Evolutionary conservation across 371 early-diverging fungal species (phyloP), one percentile per base, ranked within the genome.

Genomic region (Syncephalastrum monosporum): DNA sequence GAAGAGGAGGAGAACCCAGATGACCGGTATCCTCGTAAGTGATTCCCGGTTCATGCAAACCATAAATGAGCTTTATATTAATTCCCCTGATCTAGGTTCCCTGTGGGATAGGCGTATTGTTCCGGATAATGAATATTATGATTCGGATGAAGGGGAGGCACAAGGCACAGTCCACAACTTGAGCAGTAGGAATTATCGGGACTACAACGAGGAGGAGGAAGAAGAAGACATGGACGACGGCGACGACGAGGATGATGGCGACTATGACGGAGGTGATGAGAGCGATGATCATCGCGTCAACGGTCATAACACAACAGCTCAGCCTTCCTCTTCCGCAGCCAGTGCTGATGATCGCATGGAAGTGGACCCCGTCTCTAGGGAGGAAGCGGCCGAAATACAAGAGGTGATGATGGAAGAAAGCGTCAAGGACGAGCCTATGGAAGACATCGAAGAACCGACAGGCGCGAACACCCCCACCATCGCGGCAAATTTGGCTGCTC

Each of bases 91-190:
- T 42, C 12, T 60, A 78, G 79, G 84, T 65, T 67, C 72, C 1
- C 76, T 78, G 61, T 73, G 77, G 64, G 90, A 89, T 68, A 61
- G 74, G 38, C 82, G 81, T 25, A 69, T 82, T n/a, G 71, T 82
- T 5, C 87, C 84, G 24, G 83, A 83, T 21, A 83, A 79, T 44
- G 87, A 87, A 68, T 78, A 73, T 16, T 86, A 86, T 25, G 90
- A 90, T 56, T 83, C 83, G 12, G 87, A 88, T 53, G 88, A 88
- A 57, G 88, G 86, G n/a, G 79, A 79, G 51, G 67, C 67, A 21
- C 67, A 69, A 54, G 73, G 71, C 12, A 56, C 67, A 13, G 53
- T 52, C 12, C 53, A 52, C 4, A 65, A 64, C 44, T 46, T 60
- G 14, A 53, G 42, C 38, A 70, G 70, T 41, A 55, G 65, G 25